These are phyloP conservation scores for Mytilinidion resinicola DNA, from an alignment of 495 filamentous ascomycete genomes.

Conservation along the genomic window DNA sequence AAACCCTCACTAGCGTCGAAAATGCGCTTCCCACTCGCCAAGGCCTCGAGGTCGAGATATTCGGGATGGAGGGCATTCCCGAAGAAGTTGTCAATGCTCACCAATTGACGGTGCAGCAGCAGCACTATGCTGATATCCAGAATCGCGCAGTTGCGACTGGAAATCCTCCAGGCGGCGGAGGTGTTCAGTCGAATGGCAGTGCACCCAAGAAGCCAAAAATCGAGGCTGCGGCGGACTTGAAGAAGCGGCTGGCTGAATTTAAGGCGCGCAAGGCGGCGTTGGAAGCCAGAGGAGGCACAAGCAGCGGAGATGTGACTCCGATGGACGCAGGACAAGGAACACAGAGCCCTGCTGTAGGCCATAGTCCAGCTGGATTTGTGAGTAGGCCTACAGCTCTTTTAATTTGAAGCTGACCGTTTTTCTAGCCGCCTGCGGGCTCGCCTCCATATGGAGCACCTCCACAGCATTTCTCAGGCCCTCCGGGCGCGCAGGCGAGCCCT, in stretches of 20 bases:
- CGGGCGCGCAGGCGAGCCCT: background rate
- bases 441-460: background rate
- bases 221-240: slow-evolving; percentile 24
- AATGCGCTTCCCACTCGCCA: slow-evolving; percentile 82
- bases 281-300: slow-evolving; percentile 37
- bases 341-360: slow-evolving; percentile 50
- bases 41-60: slow-evolving; percentile 86
- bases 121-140: slow-evolving; percentile 77
- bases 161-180: slow-evolving; percentile 58
- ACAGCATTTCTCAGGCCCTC: slow-evolving; percentile 17
- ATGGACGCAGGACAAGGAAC: slow-evolving; percentile 30
- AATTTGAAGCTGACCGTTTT: background rate
- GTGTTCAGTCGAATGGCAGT: background rate
- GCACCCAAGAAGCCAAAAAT: slow-evolving; percentile 24
- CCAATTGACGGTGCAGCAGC: slow-evolving; percentile 72
- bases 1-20: slow-evolving; percentile 74
- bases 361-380: slow-evolving; percentile 51
- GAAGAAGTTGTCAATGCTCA: slow-evolving; percentile 76
- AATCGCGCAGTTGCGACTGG: slow-evolving; percentile 77
- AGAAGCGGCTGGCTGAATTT: slow-evolving; percentile 25
- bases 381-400: slow-evolving; percentile 29
- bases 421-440: background rate
- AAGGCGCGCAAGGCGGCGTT: slow-evolving; percentile 21
- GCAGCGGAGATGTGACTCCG: slow-evolving; percentile 57
- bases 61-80: slow-evolving; percentile 95